These are phyloP conservation scores for Sarcodon aspratus DNA, from an alignment of 768 basidiomycete genomes.

Conservation along the genomic window DNA sequence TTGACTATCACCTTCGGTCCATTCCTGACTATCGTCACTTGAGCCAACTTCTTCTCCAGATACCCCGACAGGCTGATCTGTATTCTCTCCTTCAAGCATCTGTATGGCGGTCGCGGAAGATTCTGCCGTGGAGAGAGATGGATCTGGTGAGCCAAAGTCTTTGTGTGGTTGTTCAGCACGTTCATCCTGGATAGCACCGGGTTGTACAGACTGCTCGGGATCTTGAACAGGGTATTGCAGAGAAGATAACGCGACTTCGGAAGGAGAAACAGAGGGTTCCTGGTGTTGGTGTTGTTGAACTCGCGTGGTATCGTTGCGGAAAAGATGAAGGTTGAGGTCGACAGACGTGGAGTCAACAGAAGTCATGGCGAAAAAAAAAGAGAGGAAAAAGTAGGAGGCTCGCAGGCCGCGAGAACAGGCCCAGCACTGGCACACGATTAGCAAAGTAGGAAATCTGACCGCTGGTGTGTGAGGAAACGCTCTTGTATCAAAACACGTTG, in stretches of 20 bases:
- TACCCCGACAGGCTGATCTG: conserved; percentile 16
- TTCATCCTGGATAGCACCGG: not conserved
- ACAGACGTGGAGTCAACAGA: not conserved
- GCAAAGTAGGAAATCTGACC: not conserved
- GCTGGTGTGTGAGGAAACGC: not conserved
- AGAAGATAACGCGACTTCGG: not conserved
- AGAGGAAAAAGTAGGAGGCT: not conserved
- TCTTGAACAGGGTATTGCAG: not conserved
- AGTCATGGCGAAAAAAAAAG: not conserved
- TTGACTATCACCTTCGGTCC: conserved; percentile 47
- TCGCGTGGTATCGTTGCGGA: not conserved
- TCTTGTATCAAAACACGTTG: not conserved
- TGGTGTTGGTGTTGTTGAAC: not conserved
- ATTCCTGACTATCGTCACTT: conserved; percentile 51
- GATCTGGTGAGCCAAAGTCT: not conserved
- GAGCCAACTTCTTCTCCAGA: conserved; percentile 14
- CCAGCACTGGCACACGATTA: not conserved
- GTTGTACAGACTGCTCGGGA: not conserved
- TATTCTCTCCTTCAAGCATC: conserved; percentile 37
- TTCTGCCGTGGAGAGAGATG: conserved; percentile 1
- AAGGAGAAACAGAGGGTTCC: not conserved
- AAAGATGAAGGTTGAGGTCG: not conserved
- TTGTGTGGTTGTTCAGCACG: not conserved
- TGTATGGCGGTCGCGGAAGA: conserved; percentile 23
- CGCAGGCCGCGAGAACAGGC: not conserved